These are phyloP conservation scores for Collybia sordida DNA, from an alignment of 768 basidiomycete genomes.

Conservation along the genomic window DNA sequence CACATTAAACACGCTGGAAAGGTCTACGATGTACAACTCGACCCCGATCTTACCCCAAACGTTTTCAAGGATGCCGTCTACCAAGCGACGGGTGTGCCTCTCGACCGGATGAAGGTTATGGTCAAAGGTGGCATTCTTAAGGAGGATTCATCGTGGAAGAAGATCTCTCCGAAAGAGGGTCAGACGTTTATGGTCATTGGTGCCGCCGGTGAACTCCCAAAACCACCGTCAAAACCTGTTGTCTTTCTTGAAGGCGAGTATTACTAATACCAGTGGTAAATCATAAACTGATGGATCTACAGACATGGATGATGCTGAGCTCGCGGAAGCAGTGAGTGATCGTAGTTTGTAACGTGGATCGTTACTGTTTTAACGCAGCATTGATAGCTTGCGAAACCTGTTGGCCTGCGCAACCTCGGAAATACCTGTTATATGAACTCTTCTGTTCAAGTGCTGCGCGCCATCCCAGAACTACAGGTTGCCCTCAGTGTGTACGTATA, in stretches of 20 bases:
- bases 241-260: constrained; percentile 82
- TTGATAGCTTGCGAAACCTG: constrained; percentile 70
- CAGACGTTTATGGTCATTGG: constrained; percentile 95
- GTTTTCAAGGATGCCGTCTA: constrained; percentile 86
- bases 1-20: constrained; percentile 92
- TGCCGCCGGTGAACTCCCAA: constrained; percentile 87
- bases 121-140: constrained; percentile 90
- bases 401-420: constrained; percentile 82
- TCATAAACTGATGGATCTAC: constrained; percentile 1
- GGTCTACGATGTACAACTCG: constrained; percentile 65
- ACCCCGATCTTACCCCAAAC: constrained; percentile 64
- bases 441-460: constrained; percentile 89
- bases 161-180: constrained; percentile 80
- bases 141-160: constrained; percentile 87
- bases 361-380: constrained; percentile 6
- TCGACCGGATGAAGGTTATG: constrained; percentile 97
- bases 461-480: constrained; percentile 84
- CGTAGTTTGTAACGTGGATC: background rate
- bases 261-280: background rate
- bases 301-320: constrained; percentile 85
- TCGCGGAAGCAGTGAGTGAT: constrained; percentile 73
- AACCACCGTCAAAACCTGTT: constrained; percentile 75
- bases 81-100: constrained; percentile 79
- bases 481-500: constrained; percentile 61
- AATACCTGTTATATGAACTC: constrained; percentile 99